Conservation (phyloP, 139 green algal species). For the Coelastrella sp. region DNA sequence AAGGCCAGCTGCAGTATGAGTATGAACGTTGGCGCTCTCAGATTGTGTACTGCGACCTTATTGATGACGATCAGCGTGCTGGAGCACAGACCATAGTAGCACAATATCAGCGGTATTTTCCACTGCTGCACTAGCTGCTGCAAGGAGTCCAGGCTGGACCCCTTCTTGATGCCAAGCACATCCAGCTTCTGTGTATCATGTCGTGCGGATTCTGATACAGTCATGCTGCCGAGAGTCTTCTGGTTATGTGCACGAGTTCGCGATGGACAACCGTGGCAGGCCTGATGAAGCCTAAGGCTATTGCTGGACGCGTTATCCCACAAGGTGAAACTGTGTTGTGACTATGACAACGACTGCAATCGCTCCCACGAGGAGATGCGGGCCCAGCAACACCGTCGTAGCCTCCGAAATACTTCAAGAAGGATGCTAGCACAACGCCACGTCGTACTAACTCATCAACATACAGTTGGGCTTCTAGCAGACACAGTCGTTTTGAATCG, state of each 20-base stretch:
- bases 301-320: too few relatives aligned
- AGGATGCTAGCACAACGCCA: too few relatives aligned
- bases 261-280: neutral
- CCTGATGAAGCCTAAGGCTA: too few relatives aligned
- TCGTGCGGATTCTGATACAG: neutral
- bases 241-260: neutral
- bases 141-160: neutral
- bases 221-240: neutral
- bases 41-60: conserved; percentile 64
- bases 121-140: conserved; percentile 10
- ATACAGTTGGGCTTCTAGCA: too few relatives aligned
- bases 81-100: conserved; percentile 30
- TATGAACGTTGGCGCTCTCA: conserved; percentile 64
- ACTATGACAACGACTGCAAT: too few relatives aligned
- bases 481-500: too few relatives aligned
- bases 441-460: too few relatives aligned
- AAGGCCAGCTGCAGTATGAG: conserved; percentile 63
- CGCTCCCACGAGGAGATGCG: too few relatives aligned
- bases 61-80: conserved; percentile 59
- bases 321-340: too few relatives aligned
- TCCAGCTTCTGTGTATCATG: neutral
- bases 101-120: conserved; percentile 26
- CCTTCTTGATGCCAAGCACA: neutral
- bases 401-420: too few relatives aligned
- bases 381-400: too few relatives aligned